phyloP scores from a whole-genome alignment of 345 rosid species.

The Sisymbrium altissimum region DNA sequence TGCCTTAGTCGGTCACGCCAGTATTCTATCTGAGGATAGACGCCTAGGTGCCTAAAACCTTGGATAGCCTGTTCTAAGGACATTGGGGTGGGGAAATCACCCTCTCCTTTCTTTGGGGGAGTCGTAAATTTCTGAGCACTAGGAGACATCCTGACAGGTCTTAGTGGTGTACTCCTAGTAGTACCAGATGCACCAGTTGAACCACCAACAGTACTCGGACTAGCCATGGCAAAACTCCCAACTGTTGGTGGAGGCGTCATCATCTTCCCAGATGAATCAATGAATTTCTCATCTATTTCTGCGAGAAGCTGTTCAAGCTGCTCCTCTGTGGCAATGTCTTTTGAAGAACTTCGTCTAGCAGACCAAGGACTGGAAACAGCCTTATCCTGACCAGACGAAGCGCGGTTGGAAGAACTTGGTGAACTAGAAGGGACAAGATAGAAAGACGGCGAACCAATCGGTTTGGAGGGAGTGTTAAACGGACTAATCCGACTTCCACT shows the following conservation, averaged over 20 bases:
- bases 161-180: slow-evolving; percentile 79
- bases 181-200: slow-evolving; percentile 79
- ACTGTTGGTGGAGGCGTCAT: slow-evolving; percentile 78
- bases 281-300: slow-evolving; percentile 70
- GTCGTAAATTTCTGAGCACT: slow-evolving; percentile 89
- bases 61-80: slow-evolving; percentile 83
- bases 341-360: slow-evolving; percentile 47
- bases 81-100: slow-evolving; percentile 87
- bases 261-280: slow-evolving; percentile 69
- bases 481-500: slow-evolving; percentile 49
- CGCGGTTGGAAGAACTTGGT: slow-evolving; percentile 51
- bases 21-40: slow-evolving; percentile 87
- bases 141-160: slow-evolving; percentile 97
- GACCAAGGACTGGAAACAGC: slow-evolving; percentile 81
- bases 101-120: slow-evolving; percentile 97
- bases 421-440: slow-evolving; percentile 68
- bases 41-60: slow-evolving; percentile 70
- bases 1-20: slow-evolving; percentile 95
- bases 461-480: slow-evolving; percentile 54
- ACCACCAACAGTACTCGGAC: slow-evolving; percentile 64
- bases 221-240: slow-evolving; percentile 58
- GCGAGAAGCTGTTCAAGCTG: slow-evolving; percentile 86
- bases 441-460: slow-evolving; percentile 59
- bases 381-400: slow-evolving; percentile 61
- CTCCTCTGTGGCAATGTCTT: slow-evolving; percentile 80